phyloP scores from a whole-genome alignment of 495 filamentous ascomycete genomes.

The Lasiosphaeris hirsuta region DNA sequence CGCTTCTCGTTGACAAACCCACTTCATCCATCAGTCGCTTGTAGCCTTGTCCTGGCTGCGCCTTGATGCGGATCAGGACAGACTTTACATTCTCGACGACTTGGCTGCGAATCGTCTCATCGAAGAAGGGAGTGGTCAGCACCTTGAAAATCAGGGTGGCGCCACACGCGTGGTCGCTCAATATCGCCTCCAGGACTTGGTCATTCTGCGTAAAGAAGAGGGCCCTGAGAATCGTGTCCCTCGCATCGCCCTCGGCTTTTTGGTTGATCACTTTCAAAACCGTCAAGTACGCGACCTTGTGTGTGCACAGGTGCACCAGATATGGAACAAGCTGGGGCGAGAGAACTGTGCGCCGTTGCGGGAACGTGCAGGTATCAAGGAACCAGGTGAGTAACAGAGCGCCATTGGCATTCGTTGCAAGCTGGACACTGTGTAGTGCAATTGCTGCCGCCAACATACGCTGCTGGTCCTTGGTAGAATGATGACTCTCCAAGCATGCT shows the following conservation, averaged over 20 bases:
- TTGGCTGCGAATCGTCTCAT: slow-evolving; percentile 81
- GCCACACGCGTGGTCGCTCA: slow-evolving; percentile 87
- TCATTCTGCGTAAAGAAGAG: slow-evolving; percentile 93
- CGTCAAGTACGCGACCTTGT: slow-evolving; percentile 97
- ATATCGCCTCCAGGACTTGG: slow-evolving; percentile 82
- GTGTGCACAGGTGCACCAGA: slow-evolving; percentile 94
- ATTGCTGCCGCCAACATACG: slow-evolving; percentile 92
- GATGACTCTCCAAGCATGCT: slow-evolving; percentile 94
- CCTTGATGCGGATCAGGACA: slow-evolving; percentile 86
- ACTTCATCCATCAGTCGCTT: slow-evolving; percentile 99
- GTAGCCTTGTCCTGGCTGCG: slow-evolving; percentile 90
- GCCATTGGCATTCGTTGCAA: slow-evolving; percentile 95
- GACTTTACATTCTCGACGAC: slow-evolving; percentile 88
- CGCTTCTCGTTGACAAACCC: slow-evolving; percentile 64
- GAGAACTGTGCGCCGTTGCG: slow-evolving; percentile 83
- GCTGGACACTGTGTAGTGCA: slow-evolving; percentile 90
- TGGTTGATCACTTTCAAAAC: slow-evolving; percentile 99
- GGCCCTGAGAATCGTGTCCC: slow-evolving; percentile 87
- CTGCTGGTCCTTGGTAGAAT: slow-evolving; percentile 92
- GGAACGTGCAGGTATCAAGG: slow-evolving; percentile 96
- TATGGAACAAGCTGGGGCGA: slow-evolving; percentile 92
- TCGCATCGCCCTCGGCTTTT: slow-evolving; percentile 86
- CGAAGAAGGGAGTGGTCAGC: slow-evolving; percentile 94
- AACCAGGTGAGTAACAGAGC: slow-evolving; percentile 96
- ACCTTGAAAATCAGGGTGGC: slow-evolving; percentile 98